Evolutionary conservation across 1,139 yeast genomes (phyloP), one percentile per base, ranked within the genome.

Genomic region (Saccharomyces hybrid): DNA sequence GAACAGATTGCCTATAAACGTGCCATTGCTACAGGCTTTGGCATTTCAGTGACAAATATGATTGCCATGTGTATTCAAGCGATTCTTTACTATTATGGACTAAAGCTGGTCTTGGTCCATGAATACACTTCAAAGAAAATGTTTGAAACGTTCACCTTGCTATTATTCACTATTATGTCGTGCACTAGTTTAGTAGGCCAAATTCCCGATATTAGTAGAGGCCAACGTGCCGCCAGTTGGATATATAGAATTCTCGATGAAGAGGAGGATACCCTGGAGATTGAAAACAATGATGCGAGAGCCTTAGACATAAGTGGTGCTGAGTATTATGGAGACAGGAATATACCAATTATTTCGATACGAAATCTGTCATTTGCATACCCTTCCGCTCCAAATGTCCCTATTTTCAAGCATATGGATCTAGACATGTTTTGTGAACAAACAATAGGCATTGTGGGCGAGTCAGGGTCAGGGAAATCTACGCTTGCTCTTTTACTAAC

Each of bases 401-500:
- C 52, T 1, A 72, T 78, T 1, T 70, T 83, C 44, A 68, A 70
- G 1, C 64, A 74, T 20, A 59, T 83, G 2, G 67, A 68, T 9
- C 74, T 87, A 49, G 54, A 57, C 0, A 66, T 88, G 1, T 54
- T 63, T 1, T 68, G 71, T 16, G 78, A 80, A 34, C 79, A 81
- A 57, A 75, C 79, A 0, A 74, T 85, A 44, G 91, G 86, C 0
- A 69, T 88, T 4, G 79, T 83, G 9, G 96, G 96, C 1, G 81
- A 78, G 54, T 85, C 95, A 6, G 96, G 96, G 0, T 78, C 84
- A 25, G 96, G 96, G 0, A 88, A 88, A 69, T 84, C 93, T 0
- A 87, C 96, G 0, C 63, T 88, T 2, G 67, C 80, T 0, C 75
- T 78, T 1, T 63, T 88, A 7, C 60, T 87, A 0, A 71, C 82